Evolutionary conservation across 2,329 filamentous ascomycete species (phyloP).

Genomic region (Phialophora macrospora): DNA sequence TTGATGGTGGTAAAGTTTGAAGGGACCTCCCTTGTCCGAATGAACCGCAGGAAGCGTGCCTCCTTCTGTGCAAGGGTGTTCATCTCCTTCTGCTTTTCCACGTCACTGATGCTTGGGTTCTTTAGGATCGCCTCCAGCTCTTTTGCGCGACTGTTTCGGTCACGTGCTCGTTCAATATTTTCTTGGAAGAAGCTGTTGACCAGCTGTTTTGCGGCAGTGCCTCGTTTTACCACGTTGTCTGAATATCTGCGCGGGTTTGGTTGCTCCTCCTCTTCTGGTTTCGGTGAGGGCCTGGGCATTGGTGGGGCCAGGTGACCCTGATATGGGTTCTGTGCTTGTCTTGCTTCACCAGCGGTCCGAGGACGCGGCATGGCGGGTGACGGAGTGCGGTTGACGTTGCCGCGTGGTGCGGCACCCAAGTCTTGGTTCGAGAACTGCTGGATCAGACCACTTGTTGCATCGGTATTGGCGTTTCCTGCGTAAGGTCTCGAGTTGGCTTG

Average conservation of each 20-base stretch:
- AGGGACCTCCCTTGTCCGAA: slow-evolving; percentile 89
- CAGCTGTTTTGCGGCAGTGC: slow-evolving; percentile 67
- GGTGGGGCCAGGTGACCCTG: slow-evolving; percentile 72
- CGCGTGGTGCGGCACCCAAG: slow-evolving; percentile 73
- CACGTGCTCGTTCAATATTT: slow-evolving; percentile 92
- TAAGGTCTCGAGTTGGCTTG: slow-evolving; percentile 47
- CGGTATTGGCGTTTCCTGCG: slow-evolving; percentile 65
- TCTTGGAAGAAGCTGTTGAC: slow-evolving; percentile 92
- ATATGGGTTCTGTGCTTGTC: slow-evolving; percentile 59
- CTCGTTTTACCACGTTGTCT: slow-evolving; percentile 78
- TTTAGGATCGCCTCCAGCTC: slow-evolving; percentile 86
- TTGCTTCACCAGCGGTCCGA: slow-evolving; percentile 75
- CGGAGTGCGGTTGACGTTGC: slow-evolving; percentile 70
- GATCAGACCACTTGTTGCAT: slow-evolving; percentile 86
- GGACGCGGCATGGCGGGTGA: slow-evolving; percentile 71
- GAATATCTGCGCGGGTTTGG: slow-evolving; percentile 84
- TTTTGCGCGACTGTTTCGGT: slow-evolving; percentile 93
- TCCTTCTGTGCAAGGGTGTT: slow-evolving; percentile 85
- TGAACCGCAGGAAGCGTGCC: slow-evolving; percentile 88
- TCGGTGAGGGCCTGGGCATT: slow-evolving; percentile 63
- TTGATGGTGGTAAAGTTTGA: slow-evolving; percentile 96
- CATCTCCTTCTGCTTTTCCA: slow-evolving; percentile 82
- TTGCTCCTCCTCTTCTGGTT: slow-evolving; percentile 72
- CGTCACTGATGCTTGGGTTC: slow-evolving; percentile 74
- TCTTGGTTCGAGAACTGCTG: slow-evolving; percentile 98